Evolutionary conservation across 2,329 filamentous ascomycete species (phyloP).

Genomic region (Simplicillium aogashimaense): DNA sequence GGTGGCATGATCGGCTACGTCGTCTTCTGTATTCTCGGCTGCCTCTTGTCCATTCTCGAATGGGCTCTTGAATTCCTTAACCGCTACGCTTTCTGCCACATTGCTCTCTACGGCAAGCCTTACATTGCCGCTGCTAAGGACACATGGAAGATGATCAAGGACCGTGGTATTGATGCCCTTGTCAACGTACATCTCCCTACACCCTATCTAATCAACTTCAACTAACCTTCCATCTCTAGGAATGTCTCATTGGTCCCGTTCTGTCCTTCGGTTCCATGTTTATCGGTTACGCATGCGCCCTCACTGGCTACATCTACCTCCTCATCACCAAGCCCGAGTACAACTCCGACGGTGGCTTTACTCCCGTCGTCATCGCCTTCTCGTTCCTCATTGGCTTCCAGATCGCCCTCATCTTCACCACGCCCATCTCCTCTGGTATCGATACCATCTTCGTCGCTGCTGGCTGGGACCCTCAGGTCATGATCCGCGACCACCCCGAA

Average conservation of each 20-base stretch:
- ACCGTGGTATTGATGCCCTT: slow-evolving; percentile 82
- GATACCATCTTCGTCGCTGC: slow-evolving; percentile 84
- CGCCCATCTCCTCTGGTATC: slow-evolving; percentile 77
- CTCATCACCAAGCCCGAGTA: slow-evolving; percentile 72
- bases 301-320: slow-evolving; percentile 82
- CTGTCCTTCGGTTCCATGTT: slow-evolving; percentile 72
- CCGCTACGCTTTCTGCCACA: slow-evolving; percentile 85
- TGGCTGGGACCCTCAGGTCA: slow-evolving; percentile 59
- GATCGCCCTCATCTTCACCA: slow-evolving; percentile 82
- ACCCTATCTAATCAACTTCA: not conserved
- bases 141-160: slow-evolving; percentile 85
- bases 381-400: slow-evolving; percentile 85
- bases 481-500: slow-evolving; percentile 73
- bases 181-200: slow-evolving; percentile 46
- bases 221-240: slow-evolving; percentile 25
- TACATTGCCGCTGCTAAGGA: slow-evolving; percentile 83
- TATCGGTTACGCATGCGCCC: slow-evolving; percentile 70
- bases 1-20: slow-evolving; percentile 59
- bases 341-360: slow-evolving; percentile 59
- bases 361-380: slow-evolving; percentile 71
- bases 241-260: slow-evolving; percentile 70
- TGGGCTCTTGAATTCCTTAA: slow-evolving; percentile 88
- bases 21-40: slow-evolving; percentile 66
- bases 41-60: slow-evolving; percentile 66
- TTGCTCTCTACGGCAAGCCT: slow-evolving; percentile 82